Percentiles rank a stretch among this genome's conserved stretches.
Conservation (phyloP, 306 rosid genomes). For the Cucumis cinereus region DNA sequence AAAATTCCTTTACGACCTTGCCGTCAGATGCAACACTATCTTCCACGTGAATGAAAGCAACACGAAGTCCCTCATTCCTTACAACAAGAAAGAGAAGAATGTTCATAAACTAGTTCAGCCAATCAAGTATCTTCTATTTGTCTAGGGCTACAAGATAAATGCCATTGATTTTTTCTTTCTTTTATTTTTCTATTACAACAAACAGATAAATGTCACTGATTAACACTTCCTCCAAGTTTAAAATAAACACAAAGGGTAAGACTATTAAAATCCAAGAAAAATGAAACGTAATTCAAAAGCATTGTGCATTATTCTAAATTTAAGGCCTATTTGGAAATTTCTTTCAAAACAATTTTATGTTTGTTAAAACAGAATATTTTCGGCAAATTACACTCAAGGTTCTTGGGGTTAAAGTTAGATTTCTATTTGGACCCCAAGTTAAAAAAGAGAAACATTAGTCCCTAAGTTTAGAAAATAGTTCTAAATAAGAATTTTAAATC, state of each 20-base stretch:
- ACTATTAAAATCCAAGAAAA: background rate
- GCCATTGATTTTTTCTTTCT: background rate
- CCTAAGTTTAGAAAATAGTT: too few relatives aligned
- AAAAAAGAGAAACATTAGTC: too few relatives aligned
- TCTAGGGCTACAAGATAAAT: background rate
- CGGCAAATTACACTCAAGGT: too few relatives aligned
- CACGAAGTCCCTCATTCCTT: slow-evolving; percentile 98
- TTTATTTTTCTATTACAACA: too few relatives aligned
- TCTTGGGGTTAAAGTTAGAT: too few relatives aligned
- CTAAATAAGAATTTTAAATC: too few relatives aligned
- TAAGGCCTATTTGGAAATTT: background rate
- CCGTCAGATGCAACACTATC: slow-evolving; percentile 47
- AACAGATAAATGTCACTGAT: background rate
- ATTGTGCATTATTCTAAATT: background rate
- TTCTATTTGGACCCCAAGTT: too few relatives aligned
- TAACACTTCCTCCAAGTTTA: background rate
- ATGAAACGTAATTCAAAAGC: background rate
- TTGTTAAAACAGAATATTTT: background rate
- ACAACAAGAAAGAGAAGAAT: slow-evolving; percentile 6
- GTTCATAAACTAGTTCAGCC: background rate
- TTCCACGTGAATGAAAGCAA: slow-evolving; percentile 87
- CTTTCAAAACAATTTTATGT: background rate
- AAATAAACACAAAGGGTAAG: background rate
- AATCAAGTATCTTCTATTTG: background rate
- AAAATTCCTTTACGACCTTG: slow-evolving; percentile 33